Evolutionary conservation across 257 asterid genomes (phyloP), one percentile per base, ranked within the genome.

Genomic region (Knoxia roxburghii): DNA sequence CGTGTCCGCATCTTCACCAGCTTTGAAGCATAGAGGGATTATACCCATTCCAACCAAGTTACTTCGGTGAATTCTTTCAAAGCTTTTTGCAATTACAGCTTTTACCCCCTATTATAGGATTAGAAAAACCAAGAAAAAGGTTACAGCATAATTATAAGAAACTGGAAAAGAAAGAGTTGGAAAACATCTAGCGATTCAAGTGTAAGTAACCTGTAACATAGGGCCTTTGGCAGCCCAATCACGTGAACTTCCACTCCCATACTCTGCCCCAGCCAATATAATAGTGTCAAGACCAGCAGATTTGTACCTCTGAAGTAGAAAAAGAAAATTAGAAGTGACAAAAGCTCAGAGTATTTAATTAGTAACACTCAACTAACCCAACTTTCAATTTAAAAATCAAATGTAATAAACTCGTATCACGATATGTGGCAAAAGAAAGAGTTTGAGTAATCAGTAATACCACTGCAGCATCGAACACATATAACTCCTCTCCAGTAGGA

Each of bases 171-270:
- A 49, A 45, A 14, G 12, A 18, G 48, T 43, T 30, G 11, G 21
- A 68, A 71, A 46, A 3, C 27, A 30, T 26, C 17, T 10, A 23
- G 54, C 17, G 41, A 66, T 46, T 60, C 48, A 45, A 23, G 37
- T 46, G 66, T 37, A 62, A 32, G 82, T 73, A 70, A 89, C 98
- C 97, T 81, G 77, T 75, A 92, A 78, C 98, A 89, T 92, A 21
- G 98, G 98, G 48, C 98, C 98, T 81, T 92, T 92, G 64, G 98
- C 98, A 30, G 98, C 98, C 98, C 97, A 92, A 76, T 92, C 98
- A 51, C 98, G 85, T 35, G 98, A 92, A 79, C 97, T 89, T 72
- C 98, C 98, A 74, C 98, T 92, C 80, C 98, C 98, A 62, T 92
- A 92, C 83, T 92, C 98, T 7, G 96, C 98, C 77, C 97, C 98